Conservation (phyloP, 2,329 filamentous ascomycete genomes). For the Trichoderma sp. region DNA sequence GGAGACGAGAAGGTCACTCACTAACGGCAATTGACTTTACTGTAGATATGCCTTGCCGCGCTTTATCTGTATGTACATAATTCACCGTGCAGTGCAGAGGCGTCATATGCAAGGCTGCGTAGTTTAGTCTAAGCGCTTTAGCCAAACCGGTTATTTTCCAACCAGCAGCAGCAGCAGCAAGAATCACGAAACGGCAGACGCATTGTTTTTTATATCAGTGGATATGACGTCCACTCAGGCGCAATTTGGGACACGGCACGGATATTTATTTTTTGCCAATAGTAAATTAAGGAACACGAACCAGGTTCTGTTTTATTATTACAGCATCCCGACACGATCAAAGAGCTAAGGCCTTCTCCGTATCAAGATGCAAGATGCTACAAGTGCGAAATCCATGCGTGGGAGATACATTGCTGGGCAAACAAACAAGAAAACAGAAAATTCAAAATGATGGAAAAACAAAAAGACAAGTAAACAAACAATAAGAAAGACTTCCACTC, state of each 20-base stretch:
- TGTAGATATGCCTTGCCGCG: not conserved
- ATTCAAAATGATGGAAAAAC: not conserved
- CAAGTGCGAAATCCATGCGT: not conserved
- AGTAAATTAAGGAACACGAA: slow-evolving; percentile 1
- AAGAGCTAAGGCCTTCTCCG: not conserved
- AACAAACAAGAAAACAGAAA: not conserved
- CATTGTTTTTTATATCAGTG: not conserved
- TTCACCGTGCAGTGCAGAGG: not conserved
- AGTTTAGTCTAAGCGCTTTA: not conserved
- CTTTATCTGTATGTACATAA: not conserved
- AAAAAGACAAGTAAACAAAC: slow-evolving; percentile 15
- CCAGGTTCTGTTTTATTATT: not conserved
- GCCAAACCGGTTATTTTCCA: not conserved
- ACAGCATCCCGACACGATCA: not conserved
- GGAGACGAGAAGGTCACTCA: slow-evolving; percentile 10
- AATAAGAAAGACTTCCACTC: slow-evolving; percentile 37
- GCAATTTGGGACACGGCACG: not conserved
- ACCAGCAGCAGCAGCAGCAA: not conserved
- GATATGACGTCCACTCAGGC: not conserved
- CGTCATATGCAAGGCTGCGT: not conserved
- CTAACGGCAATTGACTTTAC: slow-evolving; percentile 15
- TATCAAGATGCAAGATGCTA: not conserved
- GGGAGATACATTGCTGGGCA: not conserved
- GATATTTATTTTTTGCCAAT: not conserved
- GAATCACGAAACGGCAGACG: not conserved